Conservation (phyloP, 2,329 filamentous ascomycete species). For the Fusarium sp. region DNA sequence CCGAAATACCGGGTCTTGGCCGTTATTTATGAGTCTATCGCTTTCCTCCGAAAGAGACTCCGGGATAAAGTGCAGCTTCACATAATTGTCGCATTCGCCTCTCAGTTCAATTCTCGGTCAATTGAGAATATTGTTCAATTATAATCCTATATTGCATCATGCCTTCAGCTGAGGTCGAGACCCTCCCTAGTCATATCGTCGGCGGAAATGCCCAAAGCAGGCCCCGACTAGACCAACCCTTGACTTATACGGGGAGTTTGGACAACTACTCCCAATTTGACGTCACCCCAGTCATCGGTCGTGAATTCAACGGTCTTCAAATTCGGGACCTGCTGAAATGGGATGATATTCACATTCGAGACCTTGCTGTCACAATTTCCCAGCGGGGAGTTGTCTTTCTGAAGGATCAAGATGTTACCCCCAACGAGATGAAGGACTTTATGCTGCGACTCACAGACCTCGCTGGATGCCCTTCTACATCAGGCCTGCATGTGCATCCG, state of each 20-base stretch:
- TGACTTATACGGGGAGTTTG: slow-evolving; percentile 56
- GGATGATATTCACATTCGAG: slow-evolving; percentile 62
- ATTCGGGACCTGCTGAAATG: slow-evolving; percentile 50
- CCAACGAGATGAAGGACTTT: slow-evolving; percentile 53
- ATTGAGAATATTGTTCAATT: slow-evolving; percentile 16
- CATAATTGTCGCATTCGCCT: slow-evolving; percentile 3
- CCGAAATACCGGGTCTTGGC: not conserved
- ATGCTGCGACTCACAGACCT: slow-evolving; percentile 51
- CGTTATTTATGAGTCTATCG: slow-evolving; percentile 16
- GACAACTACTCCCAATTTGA: slow-evolving; percentile 54
- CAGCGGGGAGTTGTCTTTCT: slow-evolving; percentile 55
- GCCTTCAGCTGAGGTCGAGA: slow-evolving; percentile 49
- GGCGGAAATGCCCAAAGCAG: slow-evolving; percentile 49
- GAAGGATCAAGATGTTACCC: slow-evolving; percentile 52
- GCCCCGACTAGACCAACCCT: slow-evolving; percentile 49
- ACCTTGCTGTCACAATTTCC: slow-evolving; percentile 64
- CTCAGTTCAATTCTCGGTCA: slow-evolving; percentile 3
- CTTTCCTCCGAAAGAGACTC: slow-evolving; percentile 34
- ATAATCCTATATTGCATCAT: slow-evolving; percentile 43
- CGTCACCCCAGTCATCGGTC: slow-evolving; percentile 63
- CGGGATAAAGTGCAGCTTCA: slow-evolving; percentile 30
- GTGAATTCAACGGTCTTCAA: slow-evolving; percentile 57
- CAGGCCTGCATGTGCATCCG: slow-evolving; percentile 66
- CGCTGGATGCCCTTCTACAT: slow-evolving; percentile 57
- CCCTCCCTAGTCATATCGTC: slow-evolving; percentile 47